Evolutionary conservation across 192 early-diverging fungal genomes (phyloP), one percentile per base, ranked within the genome.

Genomic region (Spizellomyces punctatus): DNA sequence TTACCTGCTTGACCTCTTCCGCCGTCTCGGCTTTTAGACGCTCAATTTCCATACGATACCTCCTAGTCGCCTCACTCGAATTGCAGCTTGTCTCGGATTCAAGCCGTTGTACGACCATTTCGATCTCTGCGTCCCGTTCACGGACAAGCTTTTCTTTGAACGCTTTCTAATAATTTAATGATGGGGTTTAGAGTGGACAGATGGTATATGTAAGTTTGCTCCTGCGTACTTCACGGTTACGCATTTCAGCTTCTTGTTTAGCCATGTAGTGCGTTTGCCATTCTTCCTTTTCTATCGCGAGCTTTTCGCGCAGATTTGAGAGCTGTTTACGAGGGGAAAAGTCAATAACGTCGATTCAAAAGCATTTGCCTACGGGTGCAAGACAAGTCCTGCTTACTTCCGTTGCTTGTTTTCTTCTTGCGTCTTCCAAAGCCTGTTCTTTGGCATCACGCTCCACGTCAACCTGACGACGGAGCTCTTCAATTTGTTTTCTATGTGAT

Each of bases 101-200:
- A 12, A 88, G 56, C 50, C 84, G 78, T 71, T 85, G 76, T 9
- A 88, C 77, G 5, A 88, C 76, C 76, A 84, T 73, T 64, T 88
- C 86, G 17, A 88, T 78, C 67, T 88, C 86, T 16, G 79, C 81
- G 69, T 88, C 86, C 6, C 86, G 66, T 63, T 88, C 82, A 47
- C 75, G 47, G n/a, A 88, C 64, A 12, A 86, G 73, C 72, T 71
- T 76, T 61, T 86, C 86, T 61, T 83, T 82, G 73, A 88, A 79
- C 55, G 46, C 56, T 80, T 86, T 84, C 79, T 85, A 58, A 57
- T 83, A 43, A 3, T 36, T 36, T 36, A 36, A 3, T 63, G 16
- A 4, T 73, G 52, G 52, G 52, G 52, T 55, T 55, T 36, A 36
- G 52, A 16, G 19, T 55, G 0, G 52, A n/a, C 52, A 55, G 52